Evolutionary conservation across 192 early-diverging fungal species (phyloP), one percentile per base, ranked within the genome.

Genomic region (Pecoramyces ruminantium): DNA sequence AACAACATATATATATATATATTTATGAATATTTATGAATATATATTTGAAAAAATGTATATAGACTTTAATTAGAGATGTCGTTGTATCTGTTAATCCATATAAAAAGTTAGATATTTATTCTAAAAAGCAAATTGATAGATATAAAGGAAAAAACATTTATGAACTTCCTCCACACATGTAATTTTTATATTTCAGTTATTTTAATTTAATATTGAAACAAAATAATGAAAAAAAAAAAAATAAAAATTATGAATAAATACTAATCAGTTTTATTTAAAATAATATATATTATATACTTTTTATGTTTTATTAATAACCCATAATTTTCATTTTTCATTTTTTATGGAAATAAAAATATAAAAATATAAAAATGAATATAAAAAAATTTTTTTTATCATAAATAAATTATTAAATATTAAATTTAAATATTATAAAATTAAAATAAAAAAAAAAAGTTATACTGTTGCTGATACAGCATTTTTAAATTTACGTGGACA

Each of bases 41-140:
- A n/a, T n/a, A n/a, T n/a, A n/a, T n/a, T n/a, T n/a, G n/a, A n/a
- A n/a, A n/a, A n/a, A n/a, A 51, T 51, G 21, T 14, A 21, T n/a
- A 28, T 30, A 89, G 88, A 89, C 88, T 15, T 89, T 86, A 79
- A 89, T 87, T 29, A 86, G 88, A 25, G 85, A 85, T 14, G 88
- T 89, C 77, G 79, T 94, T 82, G 92, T 93, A 82, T 90, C 90
- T 89, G 95, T 98, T 30, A 99, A 99, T 84, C 97, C 97, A 29
- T 99, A 97, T 89, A 93, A 93, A 83, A 96, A 97, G 82, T 87
- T 98, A 58, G 94, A 94, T 42, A 96, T 97, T 80, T 99, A 97
- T 83, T 96, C 95, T 8, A 92, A 94, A 79, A 92, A 93, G 78
- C 90, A 98, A 67, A 91, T 99, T 79, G 87, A 86, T 88, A 40